phyloP scores from a whole-genome alignment of 495 filamentous ascomycete species.

The Penicillium lividum region DNA sequence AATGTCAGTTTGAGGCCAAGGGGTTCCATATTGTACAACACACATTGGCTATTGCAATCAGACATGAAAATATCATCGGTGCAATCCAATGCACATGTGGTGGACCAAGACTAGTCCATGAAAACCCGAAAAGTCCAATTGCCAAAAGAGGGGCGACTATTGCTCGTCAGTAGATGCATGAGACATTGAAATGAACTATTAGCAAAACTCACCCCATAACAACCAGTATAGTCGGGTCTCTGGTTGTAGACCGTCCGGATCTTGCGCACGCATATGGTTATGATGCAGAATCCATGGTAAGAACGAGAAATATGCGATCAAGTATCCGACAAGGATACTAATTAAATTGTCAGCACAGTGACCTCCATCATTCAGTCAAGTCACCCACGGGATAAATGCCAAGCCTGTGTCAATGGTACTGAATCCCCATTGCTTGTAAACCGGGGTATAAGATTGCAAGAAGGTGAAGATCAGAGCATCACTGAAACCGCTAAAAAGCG shows the following conservation, averaged over 20 bases:
- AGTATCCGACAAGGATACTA: conserved; percentile 63
- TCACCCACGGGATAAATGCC: conserved; percentile 56
- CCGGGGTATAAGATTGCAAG: conserved; percentile 65
- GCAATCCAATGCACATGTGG: conserved; percentile 63
- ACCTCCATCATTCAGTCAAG: not conserved
- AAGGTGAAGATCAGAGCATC: conserved; percentile 84
- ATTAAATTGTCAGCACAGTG: not conserved
- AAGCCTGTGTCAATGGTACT: conserved; percentile 55
- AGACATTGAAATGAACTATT: not conserved
- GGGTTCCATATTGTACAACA: not conserved
- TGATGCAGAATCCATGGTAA: conserved; percentile 64
- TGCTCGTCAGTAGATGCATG: not conserved
- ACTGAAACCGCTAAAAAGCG: conserved; percentile 72
- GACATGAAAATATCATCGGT: conserved; percentile 57
- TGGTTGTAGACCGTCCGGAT: conserved; percentile 53
- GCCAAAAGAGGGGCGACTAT: conserved; percentile 62
- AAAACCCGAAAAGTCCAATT: conserved; percentile 69
- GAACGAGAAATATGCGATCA: conserved; percentile 64
- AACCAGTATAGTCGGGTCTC: conserved; percentile 59
- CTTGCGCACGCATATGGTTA: conserved; percentile 37
- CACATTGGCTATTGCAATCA: conserved; percentile 66
- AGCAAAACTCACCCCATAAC: conserved; percentile 39
- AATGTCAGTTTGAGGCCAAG: not conserved
- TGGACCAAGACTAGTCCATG: conserved; percentile 64
- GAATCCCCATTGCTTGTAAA: conserved; percentile 69